Conservation (phyloP, 225 moss, liverwort and hornwort species). For the Bryoerythrophyllum caledonicum region DNA sequence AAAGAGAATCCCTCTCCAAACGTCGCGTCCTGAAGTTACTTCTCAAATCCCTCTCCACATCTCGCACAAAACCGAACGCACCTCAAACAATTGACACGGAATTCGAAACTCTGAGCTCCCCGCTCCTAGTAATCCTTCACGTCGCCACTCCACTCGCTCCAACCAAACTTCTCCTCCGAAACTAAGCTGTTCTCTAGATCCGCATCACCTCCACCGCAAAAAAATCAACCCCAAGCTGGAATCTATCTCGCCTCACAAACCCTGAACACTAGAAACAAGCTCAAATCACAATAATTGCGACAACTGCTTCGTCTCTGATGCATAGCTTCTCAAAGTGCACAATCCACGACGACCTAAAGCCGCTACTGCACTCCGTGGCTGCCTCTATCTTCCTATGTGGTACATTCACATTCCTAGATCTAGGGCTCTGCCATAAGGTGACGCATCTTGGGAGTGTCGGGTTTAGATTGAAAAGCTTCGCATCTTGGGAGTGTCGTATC, state of each 20-base stretch:
- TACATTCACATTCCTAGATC: too few relatives aligned
- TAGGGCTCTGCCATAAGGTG: too few relatives aligned
- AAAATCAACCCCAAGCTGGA: background rate
- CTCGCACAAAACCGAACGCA: constrained; percentile 14
- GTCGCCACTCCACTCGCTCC: background rate
- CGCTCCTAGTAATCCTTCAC: background rate
- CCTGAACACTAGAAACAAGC: background rate
- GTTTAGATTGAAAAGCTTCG: too few relatives aligned
- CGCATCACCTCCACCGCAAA: background rate
- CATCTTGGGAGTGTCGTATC: too few relatives aligned
- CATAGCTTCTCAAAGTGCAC: too few relatives aligned
- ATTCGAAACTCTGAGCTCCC: background rate
- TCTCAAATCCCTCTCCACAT: too few relatives aligned
- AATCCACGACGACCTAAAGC: too few relatives aligned
- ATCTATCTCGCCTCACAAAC: background rate
- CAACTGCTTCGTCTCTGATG: too few relatives aligned
- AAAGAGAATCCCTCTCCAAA: background rate
- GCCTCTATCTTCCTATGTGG: too few relatives aligned
- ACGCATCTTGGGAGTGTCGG: too few relatives aligned
- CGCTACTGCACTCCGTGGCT: too few relatives aligned
- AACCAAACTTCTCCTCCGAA: background rate
- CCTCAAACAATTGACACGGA: background rate
- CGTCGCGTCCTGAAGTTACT: background rate
- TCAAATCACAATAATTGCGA: too few relatives aligned
- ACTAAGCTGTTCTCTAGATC: background rate